Percentiles rank a stretch among this genome's conserved stretches.
Evolutionary conservation across 352 stramenopile species (phyloP).

Genomic region (Phytophthora syringae): DNA sequence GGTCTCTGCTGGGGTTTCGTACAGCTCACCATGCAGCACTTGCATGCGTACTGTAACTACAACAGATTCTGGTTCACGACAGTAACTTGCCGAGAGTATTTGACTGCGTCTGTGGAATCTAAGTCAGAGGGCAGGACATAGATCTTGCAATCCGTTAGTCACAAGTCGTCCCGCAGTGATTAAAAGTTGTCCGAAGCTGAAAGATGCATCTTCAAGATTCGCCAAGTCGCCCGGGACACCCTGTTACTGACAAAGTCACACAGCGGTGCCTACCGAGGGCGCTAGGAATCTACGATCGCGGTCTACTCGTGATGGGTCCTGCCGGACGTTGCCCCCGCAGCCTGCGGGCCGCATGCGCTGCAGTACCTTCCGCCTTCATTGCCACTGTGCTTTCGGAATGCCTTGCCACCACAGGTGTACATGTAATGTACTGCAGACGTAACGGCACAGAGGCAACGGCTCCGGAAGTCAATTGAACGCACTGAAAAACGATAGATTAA

Average conservation of each 20-base stretch:
- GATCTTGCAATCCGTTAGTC: too few species aligned
- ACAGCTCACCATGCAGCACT: too few species aligned
- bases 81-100: conserved; percentile 6
- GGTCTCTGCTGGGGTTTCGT: too few species aligned
- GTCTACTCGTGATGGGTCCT: not conserved
- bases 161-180: not conserved
- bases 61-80: not conserved
- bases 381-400: not conserved
- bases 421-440: not conserved
- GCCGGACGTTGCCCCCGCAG: too few species aligned
- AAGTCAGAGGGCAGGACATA: not conserved
- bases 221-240: not conserved
- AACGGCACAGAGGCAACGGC: not conserved
- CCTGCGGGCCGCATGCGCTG: not conserved
- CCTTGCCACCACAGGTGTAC: not conserved
- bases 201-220: conserved; percentile 21
- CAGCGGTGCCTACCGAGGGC: not conserved
- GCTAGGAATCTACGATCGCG: conserved; percentile 4
- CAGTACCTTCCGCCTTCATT: not conserved
- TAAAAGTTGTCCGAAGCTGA: conserved; percentile 10
- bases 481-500: conserved; percentile 4
- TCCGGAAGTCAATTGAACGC: not conserved
- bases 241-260: not conserved
- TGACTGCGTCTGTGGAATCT: conserved; percentile 7
- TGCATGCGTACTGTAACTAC: too few species aligned